Evolutionary conservation across 306 rosid genomes (phyloP), one percentile per base, ranked within the genome.

Genomic region (Mucuna pruriens): DNA sequence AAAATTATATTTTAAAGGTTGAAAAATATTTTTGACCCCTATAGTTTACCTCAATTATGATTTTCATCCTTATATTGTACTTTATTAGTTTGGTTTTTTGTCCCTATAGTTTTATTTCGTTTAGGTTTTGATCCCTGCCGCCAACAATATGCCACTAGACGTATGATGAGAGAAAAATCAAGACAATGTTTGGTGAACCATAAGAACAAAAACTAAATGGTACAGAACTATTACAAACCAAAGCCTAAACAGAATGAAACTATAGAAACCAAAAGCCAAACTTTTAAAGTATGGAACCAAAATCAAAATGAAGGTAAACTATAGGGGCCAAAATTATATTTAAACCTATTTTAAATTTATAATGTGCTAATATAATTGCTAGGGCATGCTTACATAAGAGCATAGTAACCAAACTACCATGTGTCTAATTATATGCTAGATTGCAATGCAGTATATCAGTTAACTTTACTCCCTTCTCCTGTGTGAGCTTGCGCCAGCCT

Each of bases 401-500:
- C 19, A 20, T 45, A 34, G 38, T 46, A 34, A 60, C 52, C 9
- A 58, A 71, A 80, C 20, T 46, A 40, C 31, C 33, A 5, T 80
- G 36, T 22, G 23, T 57, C 5, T 42, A 40, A 34, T 67, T 44
- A 55, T 44, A 34, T 48, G 58, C 20, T 6, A 65, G 17, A 46
- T 11, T 69, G 71, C 22, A 44, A 17, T 29, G 25, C 13, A 9
- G 36, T 40, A 16, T 13, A 31, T 40, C 54, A 2, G 40, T 52
- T 66, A 55, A 45, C 33, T 68, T 63, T 52, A 40, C 29, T 29
- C 49, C 34, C 4, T 71, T 61, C 71, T 78, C 17, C 20, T 38
- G 64, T 68, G 19, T 39, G 66, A 54, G 69, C 17, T 25, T 39
- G 42, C n/a, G 31, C 76, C 19, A 36, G 39, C 65, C 51, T 78